Evolutionary conservation across 2,329 filamentous ascomycete genomes (phyloP).

Genomic region (Metarhizium anisopliae): DNA sequence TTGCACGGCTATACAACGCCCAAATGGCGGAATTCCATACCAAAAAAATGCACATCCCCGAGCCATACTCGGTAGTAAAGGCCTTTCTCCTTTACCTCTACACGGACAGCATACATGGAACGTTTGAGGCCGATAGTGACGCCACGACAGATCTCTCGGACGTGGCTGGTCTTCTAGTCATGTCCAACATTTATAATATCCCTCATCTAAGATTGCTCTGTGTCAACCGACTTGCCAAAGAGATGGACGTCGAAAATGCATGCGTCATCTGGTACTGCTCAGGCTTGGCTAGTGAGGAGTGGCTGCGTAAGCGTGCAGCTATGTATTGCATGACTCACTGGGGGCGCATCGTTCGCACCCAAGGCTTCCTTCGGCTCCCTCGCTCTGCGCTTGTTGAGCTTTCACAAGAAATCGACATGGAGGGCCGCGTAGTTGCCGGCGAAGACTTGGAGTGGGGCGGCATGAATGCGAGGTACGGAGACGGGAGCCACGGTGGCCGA

Average conservation of each 20-base stretch:
- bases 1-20: conserved; percentile 79
- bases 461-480: conserved; percentile 38
- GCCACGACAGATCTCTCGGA: conserved; percentile 74
- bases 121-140: conserved; percentile 45
- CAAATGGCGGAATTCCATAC: conserved; percentile 98
- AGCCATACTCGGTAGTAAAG: conserved; percentile 88
- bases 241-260: conserved; percentile 89
- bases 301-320: conserved; percentile 82
- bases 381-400: conserved; percentile 78
- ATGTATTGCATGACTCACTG: conserved; percentile 87
- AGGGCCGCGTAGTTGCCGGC: conserved; percentile 82
- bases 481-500: conserved; percentile 29
- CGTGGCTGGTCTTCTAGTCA: conserved; percentile 87
- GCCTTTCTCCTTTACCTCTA: conserved; percentile 96
- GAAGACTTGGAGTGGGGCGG: conserved; percentile 61
- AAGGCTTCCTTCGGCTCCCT: conserved; percentile 74
- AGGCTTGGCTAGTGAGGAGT: conserved; percentile 81
- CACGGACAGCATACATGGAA: conserved; percentile 74
- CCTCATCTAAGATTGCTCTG: conserved; percentile 84
- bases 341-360: conserved; percentile 85
- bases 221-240: conserved; percentile 79
- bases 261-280: conserved; percentile 96
- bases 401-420: conserved; percentile 85
- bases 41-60: conserved; percentile 94
- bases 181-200: conserved; percentile 98